These are phyloP conservation scores for Sugiyamaella valdiviana DNA, from an alignment of 805 yeast species.

Conservation along the genomic window DNA sequence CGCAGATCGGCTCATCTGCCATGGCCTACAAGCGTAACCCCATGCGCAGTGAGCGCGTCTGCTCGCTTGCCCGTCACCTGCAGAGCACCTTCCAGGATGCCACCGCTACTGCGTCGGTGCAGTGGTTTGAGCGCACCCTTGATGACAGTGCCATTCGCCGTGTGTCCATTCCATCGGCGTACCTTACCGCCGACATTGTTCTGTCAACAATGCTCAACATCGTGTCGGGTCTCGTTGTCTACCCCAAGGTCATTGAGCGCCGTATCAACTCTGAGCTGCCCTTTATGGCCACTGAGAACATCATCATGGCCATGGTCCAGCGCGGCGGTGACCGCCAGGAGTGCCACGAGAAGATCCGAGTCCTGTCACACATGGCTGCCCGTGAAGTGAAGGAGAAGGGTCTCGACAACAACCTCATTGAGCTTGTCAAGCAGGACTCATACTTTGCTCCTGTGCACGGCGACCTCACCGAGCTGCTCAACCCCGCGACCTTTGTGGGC, in stretches of 20 bases:
- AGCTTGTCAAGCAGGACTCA: slow-evolving; percentile 67
- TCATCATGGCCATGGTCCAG: slow-evolving; percentile 99
- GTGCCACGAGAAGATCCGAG: slow-evolving; percentile 96
- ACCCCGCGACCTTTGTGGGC: slow-evolving; percentile 93
- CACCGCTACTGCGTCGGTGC: slow-evolving; percentile 93
- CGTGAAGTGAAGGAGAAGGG: slow-evolving; percentile 97
- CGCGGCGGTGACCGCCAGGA: slow-evolving; percentile 97
- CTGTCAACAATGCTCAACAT: slow-evolving; percentile 85
- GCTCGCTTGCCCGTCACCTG: slow-evolving; percentile 95
- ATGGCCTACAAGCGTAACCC: slow-evolving; percentile 99
- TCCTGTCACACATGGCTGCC: slow-evolving; percentile 93
- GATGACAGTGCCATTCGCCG: slow-evolving; percentile 98
- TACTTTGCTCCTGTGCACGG: slow-evolving; percentile 87
- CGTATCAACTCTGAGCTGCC: slow-evolving; percentile 92
- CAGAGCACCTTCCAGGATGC: slow-evolving; percentile 90
- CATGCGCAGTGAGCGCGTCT: slow-evolving; percentile 98
- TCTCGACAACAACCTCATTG: slow-evolving; percentile 95
- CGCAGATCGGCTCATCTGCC: slow-evolving; percentile 97
- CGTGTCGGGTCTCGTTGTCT: slow-evolving; percentile 91
- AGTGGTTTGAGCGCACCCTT: slow-evolving; percentile 98
- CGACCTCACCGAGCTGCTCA: slow-evolving; percentile 72
- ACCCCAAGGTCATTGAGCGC: slow-evolving; percentile 97
- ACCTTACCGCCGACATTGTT: slow-evolving; percentile 90
- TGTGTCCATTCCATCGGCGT: slow-evolving; percentile 93
- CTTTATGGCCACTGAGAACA: slow-evolving; percentile 98